Conservation (phyloP, 2,329 filamentous ascomycete genomes). For the Fusarium sp. region DNA sequence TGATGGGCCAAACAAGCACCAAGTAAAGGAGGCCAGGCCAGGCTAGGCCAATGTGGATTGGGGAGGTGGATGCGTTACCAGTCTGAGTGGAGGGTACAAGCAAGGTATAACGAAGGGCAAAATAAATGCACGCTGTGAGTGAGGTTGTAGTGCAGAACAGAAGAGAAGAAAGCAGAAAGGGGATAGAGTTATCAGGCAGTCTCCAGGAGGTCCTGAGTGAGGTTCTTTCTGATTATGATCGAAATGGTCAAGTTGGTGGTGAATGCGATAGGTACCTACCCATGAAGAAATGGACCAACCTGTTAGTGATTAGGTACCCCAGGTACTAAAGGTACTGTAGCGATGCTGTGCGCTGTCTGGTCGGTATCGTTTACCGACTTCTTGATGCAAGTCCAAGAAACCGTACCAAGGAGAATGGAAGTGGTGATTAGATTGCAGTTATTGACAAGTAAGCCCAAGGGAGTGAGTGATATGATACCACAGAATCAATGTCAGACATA, state of each 20-base stretch:
- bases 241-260: background rate
- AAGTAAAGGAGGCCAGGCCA: constrained; percentile 5
- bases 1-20: constrained; percentile 15
- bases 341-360: background rate
- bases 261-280: background rate
- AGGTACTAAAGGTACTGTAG: background rate
- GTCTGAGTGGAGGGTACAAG: constrained; percentile 13
- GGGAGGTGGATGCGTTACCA: constrained; percentile 13
- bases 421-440: background rate
- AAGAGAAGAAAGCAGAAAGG: background rate
- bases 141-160: background rate
- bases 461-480: background rate
- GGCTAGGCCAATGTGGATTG: constrained; percentile 11
- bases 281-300: background rate
- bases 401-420: background rate
- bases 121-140: background rate
- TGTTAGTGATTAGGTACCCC: background rate
- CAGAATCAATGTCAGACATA: background rate
- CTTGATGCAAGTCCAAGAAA: background rate
- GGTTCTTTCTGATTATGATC: background rate
- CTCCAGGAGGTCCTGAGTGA: background rate
- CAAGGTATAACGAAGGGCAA: background rate
- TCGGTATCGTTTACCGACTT: constrained; percentile 2
- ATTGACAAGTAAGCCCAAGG: background rate
- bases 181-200: background rate